Evolutionary conservation across 768 basidiomycete species (phyloP).

Genomic region (Pholiota molesta): DNA sequence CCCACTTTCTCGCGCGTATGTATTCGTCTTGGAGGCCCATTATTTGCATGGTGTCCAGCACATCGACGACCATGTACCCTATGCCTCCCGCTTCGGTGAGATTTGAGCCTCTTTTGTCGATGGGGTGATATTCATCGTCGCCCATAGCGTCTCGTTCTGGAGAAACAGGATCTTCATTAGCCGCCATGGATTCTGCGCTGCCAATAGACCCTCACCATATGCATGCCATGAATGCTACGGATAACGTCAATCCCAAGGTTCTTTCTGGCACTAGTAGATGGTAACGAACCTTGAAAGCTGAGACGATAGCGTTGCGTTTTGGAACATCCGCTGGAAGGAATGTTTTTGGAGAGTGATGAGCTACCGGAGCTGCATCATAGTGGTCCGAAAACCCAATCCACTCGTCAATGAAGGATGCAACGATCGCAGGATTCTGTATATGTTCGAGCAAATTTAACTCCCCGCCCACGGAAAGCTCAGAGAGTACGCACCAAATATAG

Average conservation of each 20-base stretch:
- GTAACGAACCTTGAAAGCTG: conserved; percentile 73
- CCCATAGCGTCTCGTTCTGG: conserved; percentile 91
- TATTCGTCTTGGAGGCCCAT: conserved; percentile 87
- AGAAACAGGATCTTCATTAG: background rate
- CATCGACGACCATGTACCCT: conserved; percentile 88
- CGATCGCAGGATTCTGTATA: conserved; percentile 22
- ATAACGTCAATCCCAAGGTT: background rate
- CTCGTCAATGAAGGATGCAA: conserved; percentile 32
- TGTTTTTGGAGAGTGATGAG: conserved; percentile 12
- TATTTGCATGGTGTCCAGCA: conserved; percentile 84
- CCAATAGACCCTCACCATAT: conserved; percentile 57
- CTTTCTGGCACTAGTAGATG: background rate
- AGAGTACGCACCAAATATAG: conserved; percentile 21
- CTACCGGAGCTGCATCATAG: conserved; percentile 32
- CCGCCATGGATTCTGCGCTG: conserved; percentile 3
- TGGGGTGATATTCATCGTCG: conserved; percentile 89
- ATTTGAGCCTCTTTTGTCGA: conserved; percentile 74
- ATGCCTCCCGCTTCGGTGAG: conserved; percentile 79
- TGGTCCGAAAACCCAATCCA: conserved; percentile 47
- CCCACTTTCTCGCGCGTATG: conserved; percentile 75
- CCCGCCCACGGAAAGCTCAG: background rate
- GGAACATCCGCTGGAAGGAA: conserved; percentile 53
- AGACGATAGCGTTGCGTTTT: conserved; percentile 71
- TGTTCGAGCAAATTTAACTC: background rate
- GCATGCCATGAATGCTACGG: conserved; percentile 81